A percentile compares a stretch with the other conserved stretches of the same genome.
Conservation (phyloP, 306 rosid species). For the Corylus heterophylla region DNA sequence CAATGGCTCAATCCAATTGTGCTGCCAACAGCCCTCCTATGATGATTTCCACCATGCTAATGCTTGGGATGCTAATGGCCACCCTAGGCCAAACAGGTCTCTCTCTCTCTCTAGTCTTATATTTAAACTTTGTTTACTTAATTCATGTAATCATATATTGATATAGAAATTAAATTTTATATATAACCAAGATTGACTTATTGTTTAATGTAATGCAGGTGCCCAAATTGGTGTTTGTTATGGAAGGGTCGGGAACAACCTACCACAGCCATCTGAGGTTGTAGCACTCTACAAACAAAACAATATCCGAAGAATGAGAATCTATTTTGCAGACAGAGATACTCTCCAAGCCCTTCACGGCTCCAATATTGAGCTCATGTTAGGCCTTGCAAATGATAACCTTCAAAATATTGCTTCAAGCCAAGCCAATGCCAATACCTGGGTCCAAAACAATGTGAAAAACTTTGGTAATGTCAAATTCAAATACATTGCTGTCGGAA, state of each 20-base stretch:
- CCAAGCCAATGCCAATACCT: conserved; percentile 39
- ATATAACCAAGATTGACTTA: not conserved
- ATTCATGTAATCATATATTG: no score
- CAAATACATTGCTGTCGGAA: conserved; percentile 55
- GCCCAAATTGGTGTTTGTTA: conserved; percentile 61
- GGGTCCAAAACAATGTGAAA: conserved; percentile 45
- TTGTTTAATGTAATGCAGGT: conserved; percentile 16
- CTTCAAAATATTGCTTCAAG: conserved; percentile 30
- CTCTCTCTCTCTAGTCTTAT: not conserved
- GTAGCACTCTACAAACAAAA: conserved; percentile 30
- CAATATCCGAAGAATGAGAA: conserved; percentile 41
- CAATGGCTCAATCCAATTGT: conserved; percentile 24
- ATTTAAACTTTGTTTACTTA: no score
- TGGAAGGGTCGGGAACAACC: conserved; percentile 42
- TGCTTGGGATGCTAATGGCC: conserved; percentile 22
- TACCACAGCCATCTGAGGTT: conserved; percentile 45
- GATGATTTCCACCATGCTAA: conserved; percentile 19
- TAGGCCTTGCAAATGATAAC: conserved; percentile 6
- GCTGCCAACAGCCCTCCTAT: not conserved
- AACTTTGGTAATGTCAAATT: conserved; percentile 38
- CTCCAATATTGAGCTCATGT: conserved; percentile 40
- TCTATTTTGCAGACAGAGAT: conserved; percentile 34
- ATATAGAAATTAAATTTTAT: no score
- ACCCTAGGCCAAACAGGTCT: conserved; percentile 27
- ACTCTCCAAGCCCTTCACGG: conserved; percentile 52